Base-by-base conservation (phyloP, 352 stramenopile species). In the Globisporangium carolinianum region DNA sequence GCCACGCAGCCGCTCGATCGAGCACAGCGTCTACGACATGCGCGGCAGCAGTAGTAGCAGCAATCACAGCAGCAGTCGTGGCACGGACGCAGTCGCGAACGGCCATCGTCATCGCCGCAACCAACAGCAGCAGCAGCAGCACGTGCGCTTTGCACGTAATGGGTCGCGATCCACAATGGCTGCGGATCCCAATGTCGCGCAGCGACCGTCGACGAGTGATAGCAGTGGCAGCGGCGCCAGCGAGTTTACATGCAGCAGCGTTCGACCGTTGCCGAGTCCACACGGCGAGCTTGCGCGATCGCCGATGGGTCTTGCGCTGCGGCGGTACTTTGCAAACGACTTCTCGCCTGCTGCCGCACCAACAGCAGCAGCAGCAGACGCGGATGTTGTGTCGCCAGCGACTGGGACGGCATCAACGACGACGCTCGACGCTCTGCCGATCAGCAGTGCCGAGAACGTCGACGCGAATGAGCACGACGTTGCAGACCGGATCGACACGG, bases 231-330 rank as follows among this genome's bases (percentile, higher is more conserved):
- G 32, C 8, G 12, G 39, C 45, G 3, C 45, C 5, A 32, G 45
- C 17, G 45, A 49, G 45, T 35, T 15, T n/a, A 35, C 45, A 9
- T 5, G n/a, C 45, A 49, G 17, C 15, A 18, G 17, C n/a, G 12
- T 32, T 15, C 52, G 48, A 41, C 59, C 53, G 9, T 9, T 52
- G 50, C 50, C 41, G n/a, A 75, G 67, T 55, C 75, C 76, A 0
- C 76, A 87, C 48, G 72, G 67, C 37, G 66, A 76, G n/a, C 64
- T 89, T 11, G 73, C 62, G 5, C 67, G 83, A 55, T 84, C 76
- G 1, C 75, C 80, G 0, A 76, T 91, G 74, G 82, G 80, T 5
- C 47, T 62, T 47, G 68, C 78, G 6, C 54, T 91, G 18, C 72
- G 79, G 24, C 59, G 67, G 6, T 76, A 76, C 57, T 89, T 89